Base-by-base conservation (phyloP, 106 monocot species). In the Dactylorhiza incarnata region DNA sequence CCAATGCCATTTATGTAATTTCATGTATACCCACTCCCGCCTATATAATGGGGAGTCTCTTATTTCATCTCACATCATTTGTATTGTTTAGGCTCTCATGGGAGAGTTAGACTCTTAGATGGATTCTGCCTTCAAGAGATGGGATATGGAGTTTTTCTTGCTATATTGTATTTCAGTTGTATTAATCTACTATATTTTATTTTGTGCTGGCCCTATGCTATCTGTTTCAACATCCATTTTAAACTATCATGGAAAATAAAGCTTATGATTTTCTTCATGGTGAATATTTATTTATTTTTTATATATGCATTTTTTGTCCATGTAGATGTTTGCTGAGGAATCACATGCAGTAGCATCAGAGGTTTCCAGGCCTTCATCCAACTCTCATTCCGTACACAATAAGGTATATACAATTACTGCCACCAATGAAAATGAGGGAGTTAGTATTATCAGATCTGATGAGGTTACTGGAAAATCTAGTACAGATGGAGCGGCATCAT, bases 391-490 rank as follows among this genome's bases (percentile, higher is more conserved):
- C 19, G 29, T 79, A 78, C 84, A 83, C 73, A 78, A 75, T 73
- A 97, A 97, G 93, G 97, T 97, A 87, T 93, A 86, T 85, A 91
- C 89, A 84, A 84, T 91, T 86, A 89, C 87, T 89, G 89, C 90
- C 86, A 93, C 85, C 85, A 97, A 91, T 99, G 89, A 91, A 94
- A 93, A 99, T 89, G 93, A 95, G 87, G 92, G 93, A 90, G 89
- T 90, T 89, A 93, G 86, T 91, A 82, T 94, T 97, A 87, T 66
- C 91, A 94, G 97, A 85, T 89, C 97, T 97, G 97, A 97, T 82
- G 94, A 89, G 83, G 89, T 97, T 97, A 80, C 85, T 94, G 94
- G 89, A 87, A 97, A 97, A 89, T 97, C 84, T 81, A 97, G 97
- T 94, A 94, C 93, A 97, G 97, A 94, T 93, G 93, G 90, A 63